A percentile compares a stretch with the other conserved stretches of the same genome.
These are phyloP conservation scores for Malassezia caprae DNA, from an alignment of 1,284 basidiomycete genomes.

Conservation along the genomic window DNA sequence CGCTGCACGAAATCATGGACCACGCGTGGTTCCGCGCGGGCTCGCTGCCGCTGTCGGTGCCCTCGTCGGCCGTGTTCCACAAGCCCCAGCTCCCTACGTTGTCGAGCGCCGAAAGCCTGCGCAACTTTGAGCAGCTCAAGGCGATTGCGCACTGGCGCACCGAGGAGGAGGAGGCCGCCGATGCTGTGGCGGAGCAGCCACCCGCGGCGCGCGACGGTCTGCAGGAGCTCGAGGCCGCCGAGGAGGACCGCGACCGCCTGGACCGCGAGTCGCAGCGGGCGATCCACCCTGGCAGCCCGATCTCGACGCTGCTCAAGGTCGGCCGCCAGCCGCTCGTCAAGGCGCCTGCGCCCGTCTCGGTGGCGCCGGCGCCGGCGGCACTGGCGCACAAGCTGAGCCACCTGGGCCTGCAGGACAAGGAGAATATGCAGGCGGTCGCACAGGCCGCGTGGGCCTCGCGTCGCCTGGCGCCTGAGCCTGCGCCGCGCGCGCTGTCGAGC, in stretches of 20 bases:
- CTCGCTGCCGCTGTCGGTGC: slow-evolving; percentile 69
- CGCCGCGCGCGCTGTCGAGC: slow-evolving; percentile 10
- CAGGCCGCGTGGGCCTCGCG: slow-evolving; percentile 4
- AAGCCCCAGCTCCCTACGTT: slow-evolving; percentile 62
- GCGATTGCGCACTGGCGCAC: slow-evolving; percentile 27
- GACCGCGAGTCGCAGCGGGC: slow-evolving; percentile 93
- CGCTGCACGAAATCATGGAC: slow-evolving; percentile 71
- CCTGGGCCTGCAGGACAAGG: slow-evolving; percentile 26
- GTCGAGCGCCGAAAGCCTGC: slow-evolving; percentile 23
- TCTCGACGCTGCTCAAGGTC: slow-evolving; percentile 67
- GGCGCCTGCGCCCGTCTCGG: slow-evolving; percentile 17
- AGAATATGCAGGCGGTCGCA: slow-evolving; percentile 20
- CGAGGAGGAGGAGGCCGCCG: slow-evolving; percentile 22
- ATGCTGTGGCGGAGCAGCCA: slow-evolving; percentile 11
- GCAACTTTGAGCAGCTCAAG: slow-evolving; percentile 40
- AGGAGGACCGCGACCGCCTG: slow-evolving; percentile 44
- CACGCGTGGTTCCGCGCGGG: slow-evolving; percentile 77
- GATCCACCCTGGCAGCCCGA: slow-evolving; percentile 85
- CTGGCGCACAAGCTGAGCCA: slow-evolving; percentile 23
- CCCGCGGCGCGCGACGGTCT: slow-evolving; percentile 21
- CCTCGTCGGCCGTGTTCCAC: slow-evolving; percentile 63
- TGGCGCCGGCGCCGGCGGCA: slow-evolving; percentile 10
- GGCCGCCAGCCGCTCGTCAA: slow-evolving; percentile 40
- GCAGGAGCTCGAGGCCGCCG: slow-evolving; percentile 31
- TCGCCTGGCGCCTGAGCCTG: background rate